Evolutionary conservation across 164 flowering plant genomes (phyloP).

Genomic region (Nymphaea thermarum): DNA sequence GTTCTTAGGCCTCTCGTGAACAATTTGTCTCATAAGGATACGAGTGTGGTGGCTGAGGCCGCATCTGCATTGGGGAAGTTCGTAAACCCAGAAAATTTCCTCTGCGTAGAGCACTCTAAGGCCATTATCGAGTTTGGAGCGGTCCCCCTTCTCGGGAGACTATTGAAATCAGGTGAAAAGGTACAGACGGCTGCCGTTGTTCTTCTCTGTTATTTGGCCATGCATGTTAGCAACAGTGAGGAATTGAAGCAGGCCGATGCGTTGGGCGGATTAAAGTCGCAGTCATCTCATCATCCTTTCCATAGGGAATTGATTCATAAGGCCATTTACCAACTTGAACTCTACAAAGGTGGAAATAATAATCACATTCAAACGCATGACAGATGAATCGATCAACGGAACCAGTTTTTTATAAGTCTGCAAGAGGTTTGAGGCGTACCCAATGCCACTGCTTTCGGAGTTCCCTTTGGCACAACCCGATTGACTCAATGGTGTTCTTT

Average conservation of each 20-base stretch:
- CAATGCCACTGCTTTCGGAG: neutral
- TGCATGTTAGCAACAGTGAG: constrained; percentile 45
- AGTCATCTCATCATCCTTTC: constrained; percentile 35
- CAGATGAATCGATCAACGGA: constrained; percentile 4
- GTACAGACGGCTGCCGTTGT: constrained; percentile 33
- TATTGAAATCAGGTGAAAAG: constrained; percentile 35
- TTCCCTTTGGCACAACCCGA: neutral
- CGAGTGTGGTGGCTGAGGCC: constrained; percentile 57
- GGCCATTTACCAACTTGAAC: constrained; percentile 50
- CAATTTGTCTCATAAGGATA: constrained; percentile 26
- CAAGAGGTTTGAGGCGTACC: neutral
- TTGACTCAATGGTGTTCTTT: neutral
- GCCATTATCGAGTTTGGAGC: constrained; percentile 52
- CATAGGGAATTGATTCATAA: constrained; percentile 42
- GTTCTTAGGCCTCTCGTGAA: constrained; percentile 43
- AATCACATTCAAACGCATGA: constrained; percentile 23
- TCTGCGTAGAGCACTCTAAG: constrained; percentile 49
- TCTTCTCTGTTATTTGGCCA: constrained; percentile 62
- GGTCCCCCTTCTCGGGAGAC: constrained; percentile 38
- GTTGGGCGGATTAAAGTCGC: constrained; percentile 35
- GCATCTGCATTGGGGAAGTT: constrained; percentile 63
- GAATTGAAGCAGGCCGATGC: constrained; percentile 44
- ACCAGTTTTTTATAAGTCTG: neutral
- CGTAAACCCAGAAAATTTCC: constrained; percentile 41
- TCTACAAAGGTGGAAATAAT: constrained; percentile 45